Base-by-base conservation (phyloP, 441 rosid genomes). In the Viola pubescens region DNA sequence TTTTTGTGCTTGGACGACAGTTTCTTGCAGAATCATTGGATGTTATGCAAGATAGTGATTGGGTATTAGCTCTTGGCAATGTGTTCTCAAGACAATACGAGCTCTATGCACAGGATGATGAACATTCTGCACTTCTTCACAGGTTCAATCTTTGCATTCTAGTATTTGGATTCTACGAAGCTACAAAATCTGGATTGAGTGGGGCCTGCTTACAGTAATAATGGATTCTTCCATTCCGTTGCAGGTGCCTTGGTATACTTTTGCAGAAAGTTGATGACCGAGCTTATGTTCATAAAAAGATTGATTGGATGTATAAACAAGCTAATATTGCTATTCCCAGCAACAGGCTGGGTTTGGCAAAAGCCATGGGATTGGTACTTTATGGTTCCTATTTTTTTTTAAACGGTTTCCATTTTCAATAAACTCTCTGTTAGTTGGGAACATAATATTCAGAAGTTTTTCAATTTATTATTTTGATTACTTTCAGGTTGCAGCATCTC, bases 21-120 rank as follows among this genome's bases (percentile, higher is more conserved):
- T 94, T 94, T 73, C 86, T 94, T 73, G 86, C 95, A 52, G 99
- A 94, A 84, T 86, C 99, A 58, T 81, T 94, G 75, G 99, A 94
- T 70, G 96, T 94, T 74, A 85, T 87, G 68, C 94, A 90, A 76
- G 97, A 87, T 72, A 73, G 63, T 55, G 84, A 84, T 68, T 94
- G 97, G 99, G 70, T 84, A 66, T 79, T 84, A 69, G 86, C 97
- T 67, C 89, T 94, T 56, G 99, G 96, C 75, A 84, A 88, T 85
- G 82, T 87, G 62, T 90, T 94, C 60, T 68, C 94, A 56, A 73
- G 79, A 68, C 99, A 94, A 73, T 94, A 94, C 69, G 82, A 59
- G 66, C 92, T 87, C 52, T 94, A 90, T 60, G 56, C 70, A 44
- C 78, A 90, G 39, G 83, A 87, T 42, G 94, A 94, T 74, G 99